Percentiles rank a stretch among this genome's conserved stretches.
Conservation (phyloP, 2,329 filamentous ascomycete genomes). For the Dryadomyces quercus-mongolicae region DNA sequence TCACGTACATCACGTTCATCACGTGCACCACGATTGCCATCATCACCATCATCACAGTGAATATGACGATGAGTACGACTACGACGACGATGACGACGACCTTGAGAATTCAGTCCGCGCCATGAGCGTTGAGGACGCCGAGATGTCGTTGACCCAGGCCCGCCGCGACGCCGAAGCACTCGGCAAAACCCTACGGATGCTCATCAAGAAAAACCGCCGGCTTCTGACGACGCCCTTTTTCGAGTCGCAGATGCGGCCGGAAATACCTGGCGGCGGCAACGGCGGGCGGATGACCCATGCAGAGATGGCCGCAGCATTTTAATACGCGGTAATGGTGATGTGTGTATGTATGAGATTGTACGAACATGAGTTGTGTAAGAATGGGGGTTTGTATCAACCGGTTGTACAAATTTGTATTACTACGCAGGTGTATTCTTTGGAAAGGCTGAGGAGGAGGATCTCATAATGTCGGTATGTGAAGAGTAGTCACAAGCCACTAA, state of each 20-base stretch:
- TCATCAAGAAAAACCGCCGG: conserved; percentile 48
- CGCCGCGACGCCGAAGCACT: conserved; percentile 49
- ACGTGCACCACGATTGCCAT: conserved; percentile 1
- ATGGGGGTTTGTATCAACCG: too few relatives aligned
- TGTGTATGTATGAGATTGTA: background rate
- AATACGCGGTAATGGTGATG: background rate
- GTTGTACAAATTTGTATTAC: too few relatives aligned
- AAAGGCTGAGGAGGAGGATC: too few relatives aligned
- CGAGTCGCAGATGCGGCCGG: background rate
- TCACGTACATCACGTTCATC: background rate
- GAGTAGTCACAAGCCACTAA: too few relatives aligned
- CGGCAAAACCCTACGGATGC: conserved; percentile 33
- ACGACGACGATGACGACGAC: conserved; percentile 11
- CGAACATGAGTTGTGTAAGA: background rate
- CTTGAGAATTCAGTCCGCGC: conserved; percentile 28
- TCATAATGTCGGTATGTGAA: too few relatives aligned
- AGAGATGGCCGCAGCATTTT: background rate
- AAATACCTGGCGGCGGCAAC: background rate
- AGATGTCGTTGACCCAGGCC: conserved; percentile 38
- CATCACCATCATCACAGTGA: background rate
- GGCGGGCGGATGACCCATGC: background rate
- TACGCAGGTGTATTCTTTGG: too few relatives aligned
- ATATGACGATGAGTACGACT: background rate
- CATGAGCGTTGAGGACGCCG: conserved; percentile 52
- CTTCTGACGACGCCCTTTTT: conserved; percentile 25